Conservation (phyloP, 345 rosid species). For the Garcia nutans region DNA sequence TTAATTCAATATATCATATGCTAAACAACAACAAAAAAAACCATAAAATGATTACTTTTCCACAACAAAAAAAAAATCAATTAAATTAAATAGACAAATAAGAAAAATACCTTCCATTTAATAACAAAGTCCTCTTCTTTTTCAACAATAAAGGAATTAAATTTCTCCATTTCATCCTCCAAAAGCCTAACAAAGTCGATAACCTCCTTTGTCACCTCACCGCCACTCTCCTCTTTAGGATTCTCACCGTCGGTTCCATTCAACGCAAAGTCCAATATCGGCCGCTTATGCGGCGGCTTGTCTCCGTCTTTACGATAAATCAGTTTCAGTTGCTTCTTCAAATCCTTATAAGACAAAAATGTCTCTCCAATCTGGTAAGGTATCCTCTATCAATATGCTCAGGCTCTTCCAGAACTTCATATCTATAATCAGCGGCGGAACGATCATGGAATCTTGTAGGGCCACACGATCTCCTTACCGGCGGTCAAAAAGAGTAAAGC, state of each 20-base stretch:
- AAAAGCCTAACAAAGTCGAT: conserved; percentile 60
- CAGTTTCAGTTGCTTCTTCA: conserved; percentile 80
- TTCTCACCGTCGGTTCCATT: conserved; percentile 25
- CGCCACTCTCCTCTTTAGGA: neutral
- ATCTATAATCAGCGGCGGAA: neutral
- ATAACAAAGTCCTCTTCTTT: conserved; percentile 97
- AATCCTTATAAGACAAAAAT: conserved; percentile 91
- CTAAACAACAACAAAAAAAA: conserved; percentile 5
- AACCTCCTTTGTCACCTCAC: conserved; percentile 61
- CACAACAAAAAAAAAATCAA: neutral
- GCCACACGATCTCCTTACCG: no score
- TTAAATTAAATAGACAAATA: neutral
- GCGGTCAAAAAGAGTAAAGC: no score
- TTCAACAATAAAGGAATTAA: conserved; percentile 81
- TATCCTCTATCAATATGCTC: conserved; percentile 89
- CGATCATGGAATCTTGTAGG: no score
- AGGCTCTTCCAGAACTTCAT: conserved; percentile 96
- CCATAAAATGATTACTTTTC: neutral
- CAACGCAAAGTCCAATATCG: conserved; percentile 15
- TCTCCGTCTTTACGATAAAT: conserved; percentile 48
- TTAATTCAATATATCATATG: neutral
- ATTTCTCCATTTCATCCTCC: conserved; percentile 91
- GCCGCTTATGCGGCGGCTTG: conserved; percentile 37
- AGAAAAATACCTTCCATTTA: conserved; percentile 61
- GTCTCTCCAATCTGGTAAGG: conserved; percentile 91